A percentile compares a stretch with the other conserved stretches of the same genome.
phyloP scores from a whole-genome alignment of 768 basidiomycete species.

The Cantharellus cinnabarinus region DNA sequence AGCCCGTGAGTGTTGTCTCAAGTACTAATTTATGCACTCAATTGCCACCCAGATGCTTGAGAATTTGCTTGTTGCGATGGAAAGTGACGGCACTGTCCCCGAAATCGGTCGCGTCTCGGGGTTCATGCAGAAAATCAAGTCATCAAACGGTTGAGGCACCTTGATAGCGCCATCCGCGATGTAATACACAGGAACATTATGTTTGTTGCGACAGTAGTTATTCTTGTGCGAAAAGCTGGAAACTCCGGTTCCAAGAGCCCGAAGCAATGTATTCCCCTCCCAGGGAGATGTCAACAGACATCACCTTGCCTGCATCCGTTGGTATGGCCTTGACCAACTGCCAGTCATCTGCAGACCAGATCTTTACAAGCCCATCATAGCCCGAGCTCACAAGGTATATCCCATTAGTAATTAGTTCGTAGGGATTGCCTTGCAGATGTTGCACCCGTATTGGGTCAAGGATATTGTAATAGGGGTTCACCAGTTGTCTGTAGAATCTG shows the following conservation, averaged over 20 bases:
- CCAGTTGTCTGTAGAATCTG: constrained; percentile 56
- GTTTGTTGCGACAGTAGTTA: neutral
- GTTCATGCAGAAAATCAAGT: constrained; percentile 62
- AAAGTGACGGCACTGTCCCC: constrained; percentile 65
- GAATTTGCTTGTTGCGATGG: constrained; percentile 65
- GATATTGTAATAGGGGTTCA: neutral
- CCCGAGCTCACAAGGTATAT: constrained; percentile 85
- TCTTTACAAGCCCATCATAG: constrained; percentile 85
- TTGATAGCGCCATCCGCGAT: too few relatives aligned
- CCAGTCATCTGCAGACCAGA: constrained; percentile 99
- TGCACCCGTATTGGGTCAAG: constrained; percentile 2
- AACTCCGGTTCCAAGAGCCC: constrained; percentile 85
- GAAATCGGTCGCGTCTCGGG: constrained; percentile 74
- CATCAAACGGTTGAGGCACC: too few relatives aligned
- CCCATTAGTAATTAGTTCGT: constrained; percentile 52
- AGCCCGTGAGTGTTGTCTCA: constrained; percentile 42
- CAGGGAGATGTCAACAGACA: constrained; percentile 82
- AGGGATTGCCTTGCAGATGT: neutral
- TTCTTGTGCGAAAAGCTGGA: constrained; percentile 80
- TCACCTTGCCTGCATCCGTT: constrained; percentile 94
- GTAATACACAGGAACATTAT: too few relatives aligned
- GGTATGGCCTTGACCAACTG: constrained; percentile 71
- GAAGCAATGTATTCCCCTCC: constrained; percentile 73
- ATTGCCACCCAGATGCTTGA: constrained; percentile 47
- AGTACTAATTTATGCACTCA: constrained; percentile 5